Evolutionary conservation across 140 eudicot genomes (phyloP), one percentile per base, ranked within the genome.

Genomic region (Cichorium intybus): DNA sequence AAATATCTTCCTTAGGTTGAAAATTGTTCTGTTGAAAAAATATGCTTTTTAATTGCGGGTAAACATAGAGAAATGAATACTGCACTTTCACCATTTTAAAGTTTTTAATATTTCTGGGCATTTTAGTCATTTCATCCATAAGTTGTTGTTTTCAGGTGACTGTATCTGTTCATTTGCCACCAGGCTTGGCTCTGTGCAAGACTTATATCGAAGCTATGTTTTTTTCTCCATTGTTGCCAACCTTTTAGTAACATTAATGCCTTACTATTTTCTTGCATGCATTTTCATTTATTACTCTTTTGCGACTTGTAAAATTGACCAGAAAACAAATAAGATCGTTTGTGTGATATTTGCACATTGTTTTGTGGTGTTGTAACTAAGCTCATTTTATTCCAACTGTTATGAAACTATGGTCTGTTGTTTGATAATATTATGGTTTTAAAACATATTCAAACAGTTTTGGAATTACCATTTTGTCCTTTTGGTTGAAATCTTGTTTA

Each of bases 61-160:
- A 27, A 27, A 27, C 4, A 4, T 27, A 27, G 4, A 4, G 31
- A 27, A 37, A 37, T 6, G 45, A 7, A 7, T 1, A 37, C 4
- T 37, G 45, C 10, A 37, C 7, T 37, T 27, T 27, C 31, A 27
- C 31, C 5, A 6, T 27, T 27, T 2, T 27, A 27, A 27, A 5
- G 8, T 3, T 37, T 37, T 9, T n/a, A n/a, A n/a, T n/a, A n/a
- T 63, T 26, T 26, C 5, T 17, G n/a, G 59, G 35, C 24, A 66
- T 51, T 66, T 50, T 29, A 10, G 21, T 65, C 46, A 22, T 50
- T 33, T 46, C 52, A 49, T 23, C 18, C 15, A 37, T 71, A n/a
- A 49, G 34, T 27, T 29, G 60, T 33, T 48, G 14, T 70, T 70
- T 46, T 24, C 75, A 59, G 75, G 75, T 47, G 18, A 28, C 62